phyloP scores from a whole-genome alignment of 176 grass and related monocot species.

The Tillandsia fasciculata region DNA sequence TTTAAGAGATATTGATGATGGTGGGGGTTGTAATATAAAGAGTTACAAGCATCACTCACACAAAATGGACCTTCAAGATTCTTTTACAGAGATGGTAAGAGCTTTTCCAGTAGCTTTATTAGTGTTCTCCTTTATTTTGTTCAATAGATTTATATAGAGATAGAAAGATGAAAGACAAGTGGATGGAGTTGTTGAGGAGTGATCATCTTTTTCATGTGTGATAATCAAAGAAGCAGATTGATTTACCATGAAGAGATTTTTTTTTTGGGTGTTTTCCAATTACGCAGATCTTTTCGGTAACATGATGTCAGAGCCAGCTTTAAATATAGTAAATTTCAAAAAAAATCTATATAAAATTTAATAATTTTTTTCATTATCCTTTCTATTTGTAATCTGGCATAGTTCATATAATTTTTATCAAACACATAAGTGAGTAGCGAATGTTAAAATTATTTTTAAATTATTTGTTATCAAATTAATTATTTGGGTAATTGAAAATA shows the following conservation, averaged over 20 bases:
- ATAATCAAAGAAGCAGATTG: background rate
- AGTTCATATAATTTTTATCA: no score
- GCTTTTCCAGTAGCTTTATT: conserved; percentile 1
- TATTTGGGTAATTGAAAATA: background rate
- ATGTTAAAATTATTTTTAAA: no score
- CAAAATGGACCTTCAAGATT: background rate
- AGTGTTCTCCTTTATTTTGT: background rate
- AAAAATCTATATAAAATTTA: no score
- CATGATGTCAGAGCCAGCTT: no score
- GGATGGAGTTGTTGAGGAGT: background rate
- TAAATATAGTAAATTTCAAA: no score
- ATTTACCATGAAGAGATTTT: background rate
- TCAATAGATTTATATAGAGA: background rate
- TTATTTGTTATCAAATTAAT: no score
- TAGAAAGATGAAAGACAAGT: background rate
- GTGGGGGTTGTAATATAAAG: background rate
- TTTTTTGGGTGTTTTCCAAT: background rate
- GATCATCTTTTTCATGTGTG: background rate
- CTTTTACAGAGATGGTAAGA: background rate
- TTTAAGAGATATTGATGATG: background rate
- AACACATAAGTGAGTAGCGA: no score
- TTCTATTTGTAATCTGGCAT: no score
- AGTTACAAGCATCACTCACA: background rate
- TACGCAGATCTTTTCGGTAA: no score
- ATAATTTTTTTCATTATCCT: no score